These are phyloP conservation scores for Aureobasidium vineae DNA, from an alignment of 2,329 filamentous ascomycete species.

Conservation along the genomic window DNA sequence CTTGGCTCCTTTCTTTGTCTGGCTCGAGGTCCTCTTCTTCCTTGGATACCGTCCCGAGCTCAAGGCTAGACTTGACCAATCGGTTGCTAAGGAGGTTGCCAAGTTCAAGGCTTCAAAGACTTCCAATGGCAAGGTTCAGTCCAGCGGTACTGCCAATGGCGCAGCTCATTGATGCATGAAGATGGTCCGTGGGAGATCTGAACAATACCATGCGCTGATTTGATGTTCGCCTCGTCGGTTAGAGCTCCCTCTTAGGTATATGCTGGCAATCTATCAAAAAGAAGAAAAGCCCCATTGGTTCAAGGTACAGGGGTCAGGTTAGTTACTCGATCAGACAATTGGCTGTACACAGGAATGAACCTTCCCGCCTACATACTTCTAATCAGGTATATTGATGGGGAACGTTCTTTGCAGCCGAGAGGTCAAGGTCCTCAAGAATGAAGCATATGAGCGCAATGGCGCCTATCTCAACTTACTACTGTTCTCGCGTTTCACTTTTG, in stretches of 20 bases:
- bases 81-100: slow-evolving; percentile 70
- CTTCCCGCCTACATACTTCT: not conserved
- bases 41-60: slow-evolving; percentile 88
- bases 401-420: not conserved
- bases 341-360: not conserved
- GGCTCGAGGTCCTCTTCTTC: slow-evolving; percentile 89
- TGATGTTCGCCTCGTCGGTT: not conserved
- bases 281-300: not conserved
- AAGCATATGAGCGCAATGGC: not conserved
- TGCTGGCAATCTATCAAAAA: not conserved
- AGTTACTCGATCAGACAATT: not conserved
- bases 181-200: not conserved
- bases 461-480: not conserved
- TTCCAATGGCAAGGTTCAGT: slow-evolving; percentile 27
- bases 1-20: slow-evolving; percentile 93
- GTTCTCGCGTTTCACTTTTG: not conserved
- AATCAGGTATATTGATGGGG: not conserved
- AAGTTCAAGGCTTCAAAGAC: slow-evolving; percentile 64
- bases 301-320: not conserved
- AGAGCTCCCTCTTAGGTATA: not conserved
- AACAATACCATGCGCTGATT: not conserved
- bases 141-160: slow-evolving; percentile 33
- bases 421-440: not conserved
- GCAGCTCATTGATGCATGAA: slow-evolving; percentile 13
- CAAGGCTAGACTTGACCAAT: slow-evolving; percentile 73